Evolutionary conservation across 371 early-diverging fungal genomes (phyloP).

Genomic region (Zancudomyces culisetae): DNA sequence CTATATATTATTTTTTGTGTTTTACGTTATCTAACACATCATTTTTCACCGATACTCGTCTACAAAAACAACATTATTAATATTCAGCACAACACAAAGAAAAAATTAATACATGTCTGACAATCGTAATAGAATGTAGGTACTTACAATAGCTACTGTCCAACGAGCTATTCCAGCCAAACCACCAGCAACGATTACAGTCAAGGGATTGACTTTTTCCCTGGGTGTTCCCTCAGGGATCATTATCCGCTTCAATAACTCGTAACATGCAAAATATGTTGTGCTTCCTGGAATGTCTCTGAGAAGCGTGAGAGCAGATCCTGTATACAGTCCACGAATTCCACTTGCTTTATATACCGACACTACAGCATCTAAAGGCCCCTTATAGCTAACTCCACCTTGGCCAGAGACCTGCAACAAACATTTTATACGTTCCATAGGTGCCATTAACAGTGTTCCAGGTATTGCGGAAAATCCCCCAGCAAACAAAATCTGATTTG

Average conservation of each 20-base stretch:
- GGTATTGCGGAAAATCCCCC: constrained; percentile 93
- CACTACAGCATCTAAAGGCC: constrained; percentile 56
- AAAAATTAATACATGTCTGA: no score
- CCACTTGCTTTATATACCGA: constrained; percentile 62
- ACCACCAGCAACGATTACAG: constrained; percentile 90
- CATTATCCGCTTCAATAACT: constrained; percentile 60
- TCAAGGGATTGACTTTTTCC: constrained; percentile 42
- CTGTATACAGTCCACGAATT: constrained; percentile 67
- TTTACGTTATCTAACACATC: no score
- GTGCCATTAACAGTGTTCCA: constrained; percentile 82
- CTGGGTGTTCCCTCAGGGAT: constrained; percentile 51
- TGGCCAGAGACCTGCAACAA: constrained; percentile 58
- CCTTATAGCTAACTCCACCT: constrained; percentile 59
- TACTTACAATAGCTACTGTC: constrained; percentile 23
- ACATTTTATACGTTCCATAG: constrained; percentile 89
- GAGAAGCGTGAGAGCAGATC: constrained; percentile 81
- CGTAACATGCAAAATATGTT: constrained; percentile 94
- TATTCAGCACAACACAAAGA: no score
- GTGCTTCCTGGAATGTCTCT: constrained; percentile 89
- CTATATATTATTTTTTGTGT: no score
- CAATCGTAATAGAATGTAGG: no score
- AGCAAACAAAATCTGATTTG: constrained; percentile 69
- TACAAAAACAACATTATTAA: no score
- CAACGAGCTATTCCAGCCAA: constrained; percentile 35
- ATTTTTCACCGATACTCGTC: no score